A percentile compares a stretch with the other conserved stretches of the same genome.
These are phyloP conservation scores for Saccharum officinarum DNA, from an alignment of 176 grass and related monocot species.

Conservation along the genomic window DNA sequence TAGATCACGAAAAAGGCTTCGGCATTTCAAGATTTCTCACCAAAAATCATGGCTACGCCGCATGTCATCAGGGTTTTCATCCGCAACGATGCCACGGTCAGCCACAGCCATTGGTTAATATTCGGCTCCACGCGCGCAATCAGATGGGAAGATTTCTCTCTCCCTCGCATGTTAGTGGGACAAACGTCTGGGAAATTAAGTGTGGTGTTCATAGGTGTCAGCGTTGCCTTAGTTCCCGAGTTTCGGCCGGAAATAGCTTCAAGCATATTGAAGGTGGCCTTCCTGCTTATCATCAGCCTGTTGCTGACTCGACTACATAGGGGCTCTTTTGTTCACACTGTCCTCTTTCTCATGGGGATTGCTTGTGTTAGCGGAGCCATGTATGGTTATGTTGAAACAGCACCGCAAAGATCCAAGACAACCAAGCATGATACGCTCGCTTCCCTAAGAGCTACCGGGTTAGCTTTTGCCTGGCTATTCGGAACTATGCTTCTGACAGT, in stretches of 20 bases:
- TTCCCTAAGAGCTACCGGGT: neutral
- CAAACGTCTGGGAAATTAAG: neutral
- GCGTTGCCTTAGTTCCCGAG: neutral
- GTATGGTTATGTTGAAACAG: no score
- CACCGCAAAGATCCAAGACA: no score
- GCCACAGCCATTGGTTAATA: neutral
- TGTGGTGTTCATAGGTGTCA: neutral
- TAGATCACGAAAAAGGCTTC: no score
- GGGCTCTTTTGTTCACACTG: rapidly evolving
- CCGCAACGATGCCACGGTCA: neutral
- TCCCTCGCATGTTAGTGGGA: neutral
- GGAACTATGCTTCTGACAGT: neutral
- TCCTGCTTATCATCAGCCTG: neutral
- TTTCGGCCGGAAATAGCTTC: neutral
- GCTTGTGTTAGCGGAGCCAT: neutral
- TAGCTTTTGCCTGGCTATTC: neutral
- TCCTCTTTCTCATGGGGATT: neutral
- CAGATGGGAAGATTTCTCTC: neutral
- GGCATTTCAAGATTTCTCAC: neutral
- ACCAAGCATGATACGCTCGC: no score
- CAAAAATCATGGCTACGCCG: neutral
- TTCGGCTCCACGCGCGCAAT: neutral
- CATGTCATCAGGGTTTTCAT: neutral
- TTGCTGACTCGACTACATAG: neutral
- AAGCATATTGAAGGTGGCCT: neutral